These are phyloP conservation scores for Murraya koenigii DNA, from an alignment of 345 rosid genomes.

Conservation along the genomic window DNA sequence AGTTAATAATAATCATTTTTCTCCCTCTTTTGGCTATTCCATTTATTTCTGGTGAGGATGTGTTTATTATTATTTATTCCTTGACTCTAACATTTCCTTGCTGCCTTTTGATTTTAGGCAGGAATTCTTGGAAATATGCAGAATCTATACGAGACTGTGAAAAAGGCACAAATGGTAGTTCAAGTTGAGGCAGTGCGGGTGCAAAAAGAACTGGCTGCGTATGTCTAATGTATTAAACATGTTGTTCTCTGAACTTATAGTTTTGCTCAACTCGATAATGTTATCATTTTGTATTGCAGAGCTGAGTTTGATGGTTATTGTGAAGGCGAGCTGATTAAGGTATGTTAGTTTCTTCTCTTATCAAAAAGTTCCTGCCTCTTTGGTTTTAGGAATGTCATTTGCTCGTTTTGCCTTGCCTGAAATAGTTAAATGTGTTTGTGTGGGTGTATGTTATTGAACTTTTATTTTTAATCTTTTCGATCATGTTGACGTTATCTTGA, in stretches of 20 bases:
- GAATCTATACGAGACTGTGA: conserved; percentile 84
- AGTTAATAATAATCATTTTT: neutral
- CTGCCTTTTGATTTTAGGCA: conserved; percentile 49
- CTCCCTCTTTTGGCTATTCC: neutral
- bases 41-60: conserved; percentile 2
- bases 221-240: conserved; percentile 25
- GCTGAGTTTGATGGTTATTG: conserved; percentile 97
- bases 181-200: conserved; percentile 93
- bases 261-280: conserved; percentile 17
- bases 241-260: neutral
- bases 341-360: conserved; percentile 16
- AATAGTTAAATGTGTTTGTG: neutral
- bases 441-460: neutral
- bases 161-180: conserved; percentile 98
- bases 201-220: conserved; percentile 89
- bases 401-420: neutral
- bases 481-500: neutral
- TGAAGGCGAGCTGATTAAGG: conserved; percentile 95
- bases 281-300: conserved; percentile 43
- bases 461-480: neutral
- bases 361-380: neutral
- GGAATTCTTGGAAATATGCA: conserved; percentile 92
- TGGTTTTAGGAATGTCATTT: neutral
- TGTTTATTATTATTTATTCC: neutral
- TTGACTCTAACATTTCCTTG: conserved; percentile 19